Base-by-base conservation (phyloP, 495 filamentous ascomycete genomes). In the Astrocystis sublimbata region DNA sequence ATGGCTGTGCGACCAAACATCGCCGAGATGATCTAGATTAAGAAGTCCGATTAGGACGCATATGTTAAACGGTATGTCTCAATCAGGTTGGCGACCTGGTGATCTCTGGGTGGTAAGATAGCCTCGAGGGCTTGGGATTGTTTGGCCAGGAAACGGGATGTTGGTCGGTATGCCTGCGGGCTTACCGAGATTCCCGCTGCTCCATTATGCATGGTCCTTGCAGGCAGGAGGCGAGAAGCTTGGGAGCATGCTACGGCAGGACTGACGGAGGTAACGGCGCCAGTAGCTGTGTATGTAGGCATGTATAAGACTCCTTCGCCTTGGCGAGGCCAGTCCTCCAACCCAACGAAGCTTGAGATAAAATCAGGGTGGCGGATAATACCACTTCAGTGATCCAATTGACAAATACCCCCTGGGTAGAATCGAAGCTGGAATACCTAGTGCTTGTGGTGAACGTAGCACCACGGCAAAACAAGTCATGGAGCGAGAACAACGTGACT, bases 161-260 rank as follows among this genome's bases (percentile, higher is more conserved):
- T 42, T 28, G 15, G n/a, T 30, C 12, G 13, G 30, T 30, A 31
- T 33, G 51, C 38, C 24, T 17, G 8, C 28, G 15, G 54, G 54
- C 54, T 45, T 57, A 58, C 31, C 56, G 41, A 47, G 56, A 45
- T 36, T 33, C 56, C 56, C 43, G 45, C 33, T 50, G 33, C 45
- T 49, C 57, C 43, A 50, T 50, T 21, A 60, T 60, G 57, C 57
- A 60, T 30, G 57, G 43, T 36, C 42, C 57, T 60, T 60, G 40
- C 43, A 40, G 9, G 40, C 43, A 40, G 9, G 12, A 50, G 42
- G 23, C 28, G 38, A 23, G n/a, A n/a, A n/a, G 35, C 40, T 40
- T n/a, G 40, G 28, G 19, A 45, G 24, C 21, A 45, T 26, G 35
- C 12, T 28, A 57, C 15, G 23, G 28, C n/a, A 45, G 54, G 54